These are phyloP conservation scores for Teratosphaeria pseudoeucalypti DNA, from an alignment of 2,329 filamentous ascomycete species.

Conservation along the genomic window DNA sequence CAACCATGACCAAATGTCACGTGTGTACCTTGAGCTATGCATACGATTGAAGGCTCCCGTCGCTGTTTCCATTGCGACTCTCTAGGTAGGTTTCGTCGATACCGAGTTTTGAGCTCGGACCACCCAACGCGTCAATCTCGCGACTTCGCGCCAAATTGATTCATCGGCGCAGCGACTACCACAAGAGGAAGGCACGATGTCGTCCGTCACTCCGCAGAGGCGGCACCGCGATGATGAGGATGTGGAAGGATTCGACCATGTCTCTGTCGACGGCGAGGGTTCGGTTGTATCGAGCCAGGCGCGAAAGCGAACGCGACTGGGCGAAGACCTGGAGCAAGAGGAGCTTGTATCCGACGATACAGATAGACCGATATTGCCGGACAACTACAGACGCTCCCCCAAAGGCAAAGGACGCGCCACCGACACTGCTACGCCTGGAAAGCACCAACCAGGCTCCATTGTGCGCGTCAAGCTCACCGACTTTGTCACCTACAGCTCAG, in stretches of 20 bases:
- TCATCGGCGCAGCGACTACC: background rate
- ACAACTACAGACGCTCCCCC: constrained; percentile 25
- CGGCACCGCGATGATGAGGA: constrained; percentile 8
- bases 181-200: background rate
- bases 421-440: constrained; percentile 6
- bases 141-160: background rate
- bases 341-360: background rate
- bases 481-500: constrained; percentile 90
- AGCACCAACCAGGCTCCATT: constrained; percentile 66
- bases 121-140: background rate
- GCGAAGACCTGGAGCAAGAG: constrained; percentile 1
- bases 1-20: background rate
- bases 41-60: too few species aligned
- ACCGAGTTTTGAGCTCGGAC: background rate
- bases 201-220: constrained; percentile 9
- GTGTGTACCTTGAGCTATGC: background rate
- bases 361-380: constrained; percentile 18
- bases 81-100: background rate
- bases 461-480: constrained; percentile 75
- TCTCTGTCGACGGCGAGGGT: constrained; percentile 3
- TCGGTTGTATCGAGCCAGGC: constrained; percentile 1
- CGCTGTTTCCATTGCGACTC: background rate
- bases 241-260: constrained; percentile 2
- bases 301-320: constrained; percentile 10
- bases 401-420: constrained; percentile 8